Evolutionary conservation across 2,329 filamentous ascomycete genomes (phyloP).

Genomic region (Venturia pyrina): DNA sequence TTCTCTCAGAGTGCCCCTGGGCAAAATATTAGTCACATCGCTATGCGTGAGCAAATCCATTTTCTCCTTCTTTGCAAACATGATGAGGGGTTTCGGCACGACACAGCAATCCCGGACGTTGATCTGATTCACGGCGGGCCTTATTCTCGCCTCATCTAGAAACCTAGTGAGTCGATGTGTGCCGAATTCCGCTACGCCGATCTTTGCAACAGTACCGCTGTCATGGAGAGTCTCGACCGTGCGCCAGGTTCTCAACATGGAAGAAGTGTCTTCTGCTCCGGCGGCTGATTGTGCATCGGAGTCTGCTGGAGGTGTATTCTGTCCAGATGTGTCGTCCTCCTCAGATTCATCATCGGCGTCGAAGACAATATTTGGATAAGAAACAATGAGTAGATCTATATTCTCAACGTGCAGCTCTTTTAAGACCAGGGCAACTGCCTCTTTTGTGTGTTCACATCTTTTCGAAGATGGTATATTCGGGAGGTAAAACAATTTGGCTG

Average conservation of each 20-base stretch:
- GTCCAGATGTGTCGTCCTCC: constrained; percentile 29
- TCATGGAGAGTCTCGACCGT: constrained; percentile 63
- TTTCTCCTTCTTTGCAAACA: constrained; percentile 70
- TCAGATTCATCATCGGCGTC: constrained; percentile 85
- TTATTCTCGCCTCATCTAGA: constrained; percentile 57
- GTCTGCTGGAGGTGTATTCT: neutral
- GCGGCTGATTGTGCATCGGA: neutral
- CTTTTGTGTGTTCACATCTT: constrained; percentile 60
- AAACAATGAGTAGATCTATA: constrained; percentile 83
- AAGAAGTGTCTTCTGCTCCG: constrained; percentile 43
- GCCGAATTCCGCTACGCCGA: constrained; percentile 89
- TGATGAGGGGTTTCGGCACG: constrained; percentile 76
- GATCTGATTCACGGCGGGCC: constrained; percentile 85
- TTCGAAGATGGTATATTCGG: constrained; percentile 55
- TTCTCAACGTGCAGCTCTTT: constrained; percentile 66
- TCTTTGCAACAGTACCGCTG: constrained; percentile 58
- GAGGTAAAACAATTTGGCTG: constrained; percentile 89
- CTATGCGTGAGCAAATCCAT: constrained; percentile 90
- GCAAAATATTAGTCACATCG: constrained; percentile 86
- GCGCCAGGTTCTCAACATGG: constrained; percentile 56
- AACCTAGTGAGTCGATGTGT: constrained; percentile 73
- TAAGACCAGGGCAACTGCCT: constrained; percentile 71
- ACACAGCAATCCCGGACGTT: constrained; percentile 94
- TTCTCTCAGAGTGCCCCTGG: constrained; percentile 73
- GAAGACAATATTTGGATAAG: constrained; percentile 87